Evolutionary conservation across 129 eudicot species (phyloP).

Genomic region (Flaveria bidentis): DNA sequence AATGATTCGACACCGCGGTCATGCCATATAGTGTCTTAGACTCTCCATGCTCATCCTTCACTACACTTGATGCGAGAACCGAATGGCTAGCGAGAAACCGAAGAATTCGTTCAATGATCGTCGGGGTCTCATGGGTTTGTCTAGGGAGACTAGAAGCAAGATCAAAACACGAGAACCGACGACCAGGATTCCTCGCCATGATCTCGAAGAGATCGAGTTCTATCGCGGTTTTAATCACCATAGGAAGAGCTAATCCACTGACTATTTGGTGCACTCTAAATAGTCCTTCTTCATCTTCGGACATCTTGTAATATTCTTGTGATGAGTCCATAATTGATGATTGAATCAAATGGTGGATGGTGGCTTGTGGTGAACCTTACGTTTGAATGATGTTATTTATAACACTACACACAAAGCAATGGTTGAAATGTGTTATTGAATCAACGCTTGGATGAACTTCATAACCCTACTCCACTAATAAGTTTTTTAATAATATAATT

Average conservation of each 20-base stretch:
- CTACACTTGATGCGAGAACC: slow-evolving; percentile 32
- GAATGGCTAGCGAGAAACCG: slow-evolving; percentile 45
- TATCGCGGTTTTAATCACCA: slow-evolving; percentile 33
- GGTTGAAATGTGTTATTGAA: not conserved
- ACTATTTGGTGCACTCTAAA: slow-evolving; percentile 14
- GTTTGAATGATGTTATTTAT: not conserved
- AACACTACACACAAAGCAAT: not conserved
- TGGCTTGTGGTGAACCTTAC: not conserved
- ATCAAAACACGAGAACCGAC: slow-evolving; percentile 36
- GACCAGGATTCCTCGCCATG: slow-evolving; percentile 30
- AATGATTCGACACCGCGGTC: slow-evolving; percentile 33
- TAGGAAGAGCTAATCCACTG: slow-evolving; percentile 16
- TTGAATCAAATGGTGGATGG: not conserved
- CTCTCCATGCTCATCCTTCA: slow-evolving; percentile 21
- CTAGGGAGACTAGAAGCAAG: slow-evolving; percentile 32
- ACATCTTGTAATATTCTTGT: slow-evolving; percentile 12
- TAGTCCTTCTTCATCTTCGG: slow-evolving; percentile 28
- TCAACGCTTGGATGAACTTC: too few species aligned
- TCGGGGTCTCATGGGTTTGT: slow-evolving; percentile 33
- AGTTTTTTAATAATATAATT: too few species aligned
- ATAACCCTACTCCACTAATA: too few species aligned
- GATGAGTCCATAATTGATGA: not conserved
- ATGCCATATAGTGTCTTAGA: slow-evolving; percentile 37
- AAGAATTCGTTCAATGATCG: slow-evolving; percentile 48
- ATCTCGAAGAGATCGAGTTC: slow-evolving; percentile 46